Evolutionary conservation across 805 yeast genomes (phyloP).

Genomic region (Jamesozyma spencerorum): DNA sequence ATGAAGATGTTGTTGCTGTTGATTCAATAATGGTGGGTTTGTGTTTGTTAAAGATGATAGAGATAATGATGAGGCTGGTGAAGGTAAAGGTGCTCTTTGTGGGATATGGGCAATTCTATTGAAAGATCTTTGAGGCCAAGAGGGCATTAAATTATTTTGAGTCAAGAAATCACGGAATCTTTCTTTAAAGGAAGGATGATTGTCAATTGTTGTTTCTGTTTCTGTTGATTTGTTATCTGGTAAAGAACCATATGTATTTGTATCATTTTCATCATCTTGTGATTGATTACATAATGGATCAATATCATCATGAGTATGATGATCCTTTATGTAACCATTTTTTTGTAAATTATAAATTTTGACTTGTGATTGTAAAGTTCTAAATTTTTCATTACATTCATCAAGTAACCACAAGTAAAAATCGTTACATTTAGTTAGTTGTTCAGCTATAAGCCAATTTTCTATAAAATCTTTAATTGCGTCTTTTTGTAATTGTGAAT

Average conservation of each 20-base stretch:
- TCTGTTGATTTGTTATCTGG: too few species aligned
- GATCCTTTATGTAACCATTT: background rate
- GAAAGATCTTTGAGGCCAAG: slow-evolving; percentile 21
- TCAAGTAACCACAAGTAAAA: slow-evolving; percentile 27
- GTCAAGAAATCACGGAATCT: slow-evolving; percentile 10
- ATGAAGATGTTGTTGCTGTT: background rate
- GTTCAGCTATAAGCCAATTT: slow-evolving; percentile 25
- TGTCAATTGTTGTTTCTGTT: too few species aligned
- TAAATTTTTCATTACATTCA: slow-evolving; percentile 19
- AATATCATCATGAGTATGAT: background rate
- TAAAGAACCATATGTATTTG: background rate
- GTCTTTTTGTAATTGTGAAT: slow-evolving; percentile 8
- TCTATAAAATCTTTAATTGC: slow-evolving; percentile 25
- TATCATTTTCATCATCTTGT: background rate
- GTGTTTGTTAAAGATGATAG: slow-evolving; percentile 1
- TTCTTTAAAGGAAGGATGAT: too few species aligned
- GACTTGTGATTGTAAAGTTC: slow-evolving; percentile 21
- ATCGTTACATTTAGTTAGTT: slow-evolving; percentile 26
- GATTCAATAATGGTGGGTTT: background rate
- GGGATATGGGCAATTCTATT: background rate
- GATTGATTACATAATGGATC: too few species aligned
- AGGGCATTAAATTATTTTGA: slow-evolving; percentile 22
- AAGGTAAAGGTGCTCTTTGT: slow-evolving; percentile 1
- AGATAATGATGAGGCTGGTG: slow-evolving; percentile 1
- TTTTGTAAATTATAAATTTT: slow-evolving; percentile 10